Base-by-base conservation (phyloP, 177 flowering plant species). In the Vitis hybrid region DNA sequence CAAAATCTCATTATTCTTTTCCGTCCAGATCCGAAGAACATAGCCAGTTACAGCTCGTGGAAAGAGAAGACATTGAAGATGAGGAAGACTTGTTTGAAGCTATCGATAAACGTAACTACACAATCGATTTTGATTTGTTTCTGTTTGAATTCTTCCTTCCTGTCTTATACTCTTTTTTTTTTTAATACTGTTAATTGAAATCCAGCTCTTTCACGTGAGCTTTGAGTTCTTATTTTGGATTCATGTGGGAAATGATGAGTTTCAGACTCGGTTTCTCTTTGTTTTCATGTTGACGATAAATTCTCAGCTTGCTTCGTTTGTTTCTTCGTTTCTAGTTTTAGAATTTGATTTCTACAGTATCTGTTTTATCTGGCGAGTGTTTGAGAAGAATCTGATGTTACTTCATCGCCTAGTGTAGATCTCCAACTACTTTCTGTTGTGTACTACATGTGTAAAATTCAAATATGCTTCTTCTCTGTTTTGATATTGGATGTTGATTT, bases 31-130 rank as follows among this genome's bases (percentile, higher is more conserved):
- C 91, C 20, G 91, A 88, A 69, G 91, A 86, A 22, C 78, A 71
- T 15, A 76, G 75, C 74, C 93, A 89, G 81, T 48, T 91, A 60
- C 97, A 85, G 85, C 84, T 91, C 70, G 85, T 89, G 45, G 94
- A 89, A 59, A 74, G 96, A 55, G 98, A 91, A 71, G 93, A 92
- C 10, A 64, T 87, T 51, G 94, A 90, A 16, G 94, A 90, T 18
- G 97, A 94, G 67, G 98, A 93, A 45, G 98, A 94, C 61, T 75
- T 90, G 78, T 94, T 94, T 67, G 97, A 94, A 83, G 84, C 90
- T 3, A 92, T 94, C 39, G 96, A 92, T 75, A 90, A 90, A 77
- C 72, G 98, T 92, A 81, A 75, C 22, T 55, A n/a, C 19, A 33
- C 20, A 51, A 45, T 70, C 49, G 16, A 39, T 70, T 39, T 19